phyloP scores from a whole-genome alignment of 1,284 basidiomycete genomes.

The Acaromyces ingoldii region DNA sequence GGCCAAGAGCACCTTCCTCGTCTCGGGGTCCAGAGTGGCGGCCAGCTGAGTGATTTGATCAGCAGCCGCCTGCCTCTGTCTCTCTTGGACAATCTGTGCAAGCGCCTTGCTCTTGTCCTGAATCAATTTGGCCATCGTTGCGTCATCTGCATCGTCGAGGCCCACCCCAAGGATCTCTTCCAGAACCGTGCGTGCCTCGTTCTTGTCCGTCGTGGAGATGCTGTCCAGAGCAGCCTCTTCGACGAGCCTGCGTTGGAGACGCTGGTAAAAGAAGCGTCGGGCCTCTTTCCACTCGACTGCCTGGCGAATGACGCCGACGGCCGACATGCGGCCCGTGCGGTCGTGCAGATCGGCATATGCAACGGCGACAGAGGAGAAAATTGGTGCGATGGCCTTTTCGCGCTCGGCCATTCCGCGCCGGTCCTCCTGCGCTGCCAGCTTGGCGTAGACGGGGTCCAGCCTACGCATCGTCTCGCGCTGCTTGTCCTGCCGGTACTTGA shows the following conservation, averaged over 20 bases:
- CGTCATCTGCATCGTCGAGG: constrained; percentile 9
- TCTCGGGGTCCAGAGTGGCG: constrained; percentile 1
- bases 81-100: neutral
- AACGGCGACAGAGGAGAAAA: constrained; percentile 88
- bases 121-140: neutral
- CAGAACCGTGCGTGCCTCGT: neutral
- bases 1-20: constrained; percentile 7
- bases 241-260: constrained; percentile 62
- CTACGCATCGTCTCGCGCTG: constrained; percentile 89
- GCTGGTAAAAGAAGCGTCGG: constrained; percentile 88
- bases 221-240: constrained; percentile 43
- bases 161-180: constrained; percentile 6
- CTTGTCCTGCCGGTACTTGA: constrained; percentile 65
- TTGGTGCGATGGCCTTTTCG: constrained; percentile 77
- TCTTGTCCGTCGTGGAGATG: neutral
- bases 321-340: constrained; percentile 92
- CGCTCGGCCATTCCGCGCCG: constrained; percentile 66
- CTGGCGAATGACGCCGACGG: constrained; percentile 81
- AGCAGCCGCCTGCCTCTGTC: neutral
- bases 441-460: constrained; percentile 76
- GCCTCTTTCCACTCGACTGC: constrained; percentile 66
- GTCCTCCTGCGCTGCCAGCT: constrained; percentile 64
- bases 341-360: constrained; percentile 96
- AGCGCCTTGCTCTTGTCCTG: neutral
- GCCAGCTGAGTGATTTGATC: constrained; percentile 4